phyloP scores from a whole-genome alignment of 2,329 filamentous ascomycete species.

The Gnomoniopsis smithogilvyi region DNA sequence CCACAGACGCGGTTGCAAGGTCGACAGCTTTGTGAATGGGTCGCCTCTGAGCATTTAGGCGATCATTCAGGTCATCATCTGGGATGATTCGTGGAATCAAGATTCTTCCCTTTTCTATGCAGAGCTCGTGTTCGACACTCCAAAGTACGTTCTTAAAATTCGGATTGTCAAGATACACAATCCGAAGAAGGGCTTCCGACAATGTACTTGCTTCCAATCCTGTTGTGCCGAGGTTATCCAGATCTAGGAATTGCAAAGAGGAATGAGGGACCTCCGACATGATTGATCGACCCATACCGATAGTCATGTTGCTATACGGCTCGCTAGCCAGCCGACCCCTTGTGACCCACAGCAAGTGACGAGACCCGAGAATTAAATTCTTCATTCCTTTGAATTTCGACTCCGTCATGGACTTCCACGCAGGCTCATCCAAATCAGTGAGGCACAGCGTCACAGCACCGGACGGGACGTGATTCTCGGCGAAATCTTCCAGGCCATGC shows the following conservation, averaged over 20 bases:
- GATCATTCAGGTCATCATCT: not conserved
- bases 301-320: not conserved
- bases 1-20: no score
- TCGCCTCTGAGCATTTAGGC: not conserved
- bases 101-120: not conserved
- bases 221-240: not conserved
- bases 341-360: not conserved
- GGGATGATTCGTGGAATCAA: not conserved
- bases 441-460: no score
- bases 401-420: not conserved
- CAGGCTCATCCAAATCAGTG: not conserved
- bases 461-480: no score
- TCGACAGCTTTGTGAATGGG: no score
- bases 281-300: not conserved
- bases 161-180: not conserved
- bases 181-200: not conserved
- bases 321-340: not conserved
- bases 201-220: not conserved
- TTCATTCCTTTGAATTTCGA: not conserved
- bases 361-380: not conserved
- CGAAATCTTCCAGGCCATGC: no score
- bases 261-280: not conserved
- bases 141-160: not conserved
- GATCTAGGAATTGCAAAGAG: not conserved
- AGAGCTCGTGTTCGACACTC: constrained; percentile 1